phyloP scores from a whole-genome alignment of 106 monocot species.

The Dendrobium officinale region DNA sequence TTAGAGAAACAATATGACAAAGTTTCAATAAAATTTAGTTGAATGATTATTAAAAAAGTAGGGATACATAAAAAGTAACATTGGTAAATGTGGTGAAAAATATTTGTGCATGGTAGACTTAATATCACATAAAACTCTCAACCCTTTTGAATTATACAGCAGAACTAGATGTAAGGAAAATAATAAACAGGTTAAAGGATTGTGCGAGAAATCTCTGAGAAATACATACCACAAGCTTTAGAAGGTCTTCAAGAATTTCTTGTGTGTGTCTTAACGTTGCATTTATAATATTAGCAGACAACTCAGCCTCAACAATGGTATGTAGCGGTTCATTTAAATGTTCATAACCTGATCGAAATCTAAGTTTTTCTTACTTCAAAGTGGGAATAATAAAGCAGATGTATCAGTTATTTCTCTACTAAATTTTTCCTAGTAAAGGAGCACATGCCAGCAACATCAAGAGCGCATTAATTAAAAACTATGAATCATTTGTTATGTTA shows the following conservation, averaged over 20 bases:
- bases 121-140: not conserved
- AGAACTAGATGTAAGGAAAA: not conserved
- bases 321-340: conserved; percentile 62
- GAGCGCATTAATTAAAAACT: too few species aligned
- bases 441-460: too few species aligned
- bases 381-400: not conserved
- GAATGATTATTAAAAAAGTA: not conserved
- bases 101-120: not conserved
- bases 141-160: not conserved
- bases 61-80: not conserved
- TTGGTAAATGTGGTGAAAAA: not conserved
- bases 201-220: not conserved
- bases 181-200: not conserved
- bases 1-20: too few species aligned
- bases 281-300: conserved; percentile 53
- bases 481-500: too few species aligned
- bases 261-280: conserved; percentile 47
- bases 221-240: conserved; percentile 62
- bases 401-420: too few species aligned
- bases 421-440: too few species aligned
- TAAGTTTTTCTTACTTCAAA: conserved; percentile 56
- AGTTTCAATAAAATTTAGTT: too few species aligned
- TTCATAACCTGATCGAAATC: conserved; percentile 54
- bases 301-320: conserved; percentile 59
- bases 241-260: conserved; percentile 62